A percentile compares a stretch with the other conserved stretches of the same genome.
These are phyloP conservation scores for Lichtheimia hyalospora DNA, from an alignment of 371 early-diverging fungal species.

Conservation along the genomic window DNA sequence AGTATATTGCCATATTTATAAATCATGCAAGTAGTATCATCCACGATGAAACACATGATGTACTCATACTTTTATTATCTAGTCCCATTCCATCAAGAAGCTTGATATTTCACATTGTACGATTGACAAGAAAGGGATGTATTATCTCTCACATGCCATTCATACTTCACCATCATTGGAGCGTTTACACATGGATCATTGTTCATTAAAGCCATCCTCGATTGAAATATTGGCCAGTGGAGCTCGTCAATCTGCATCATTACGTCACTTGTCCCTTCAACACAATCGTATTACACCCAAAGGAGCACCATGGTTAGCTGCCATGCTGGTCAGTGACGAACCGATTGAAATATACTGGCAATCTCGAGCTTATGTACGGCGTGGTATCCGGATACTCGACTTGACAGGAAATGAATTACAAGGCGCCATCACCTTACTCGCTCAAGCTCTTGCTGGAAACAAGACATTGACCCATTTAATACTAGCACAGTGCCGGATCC, in stretches of 20 bases:
- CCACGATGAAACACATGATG: too few species aligned
- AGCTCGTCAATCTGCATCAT: slow-evolving; percentile 45
- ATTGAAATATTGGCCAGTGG: slow-evolving; percentile 58
- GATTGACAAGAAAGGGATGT: slow-evolving; percentile 54
- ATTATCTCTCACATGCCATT: slow-evolving; percentile 61
- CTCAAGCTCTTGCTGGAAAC: slow-evolving; percentile 53
- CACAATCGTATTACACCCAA: slow-evolving; percentile 47
- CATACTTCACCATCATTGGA: slow-evolving; percentile 44
- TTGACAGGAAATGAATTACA: slow-evolving; percentile 54
- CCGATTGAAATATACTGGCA: neutral
- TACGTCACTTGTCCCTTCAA: slow-evolving; percentile 53
- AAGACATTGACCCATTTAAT: slow-evolving; percentile 43
- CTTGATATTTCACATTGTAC: slow-evolving; percentile 34
- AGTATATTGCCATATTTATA: slow-evolving; percentile 46
- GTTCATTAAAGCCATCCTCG: slow-evolving; percentile 48
- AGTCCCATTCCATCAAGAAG: slow-evolving; percentile 40
- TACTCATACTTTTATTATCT: neutral
- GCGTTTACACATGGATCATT: slow-evolving; percentile 60
- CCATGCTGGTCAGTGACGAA: slow-evolving; percentile 37
- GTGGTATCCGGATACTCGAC: slow-evolving; percentile 50
- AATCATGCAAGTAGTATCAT: slow-evolving; percentile 28
- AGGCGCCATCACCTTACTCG: slow-evolving; percentile 47
- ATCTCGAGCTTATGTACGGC: slow-evolving; percentile 7
- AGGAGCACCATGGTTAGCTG: slow-evolving; percentile 50
- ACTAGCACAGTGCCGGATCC: slow-evolving; percentile 56